Base-by-base conservation (phyloP, 768 basidiomycete species). In the Epithele typhae region DNA sequence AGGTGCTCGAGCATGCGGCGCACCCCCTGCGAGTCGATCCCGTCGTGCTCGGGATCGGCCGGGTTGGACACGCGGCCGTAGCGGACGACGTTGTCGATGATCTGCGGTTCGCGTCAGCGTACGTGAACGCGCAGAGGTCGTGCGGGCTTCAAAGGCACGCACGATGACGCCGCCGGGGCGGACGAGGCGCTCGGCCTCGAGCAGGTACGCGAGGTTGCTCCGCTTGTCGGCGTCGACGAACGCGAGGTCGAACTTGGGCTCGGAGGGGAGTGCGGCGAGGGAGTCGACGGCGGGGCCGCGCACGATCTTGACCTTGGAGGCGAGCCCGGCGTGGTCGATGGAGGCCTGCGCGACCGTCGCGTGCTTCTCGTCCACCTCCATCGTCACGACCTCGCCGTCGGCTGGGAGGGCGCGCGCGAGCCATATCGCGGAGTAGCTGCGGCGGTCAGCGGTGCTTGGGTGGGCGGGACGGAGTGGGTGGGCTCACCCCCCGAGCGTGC, bases 171-270 rank as follows among this genome's bases (percentile, higher is more conserved):
- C 83, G 11, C 80, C 78, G 34, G 71, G 71, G 40, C 76, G 68
- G 0, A 79, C 69, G 6, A 87, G 68, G 12, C 83, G 73, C 57
- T 85, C 79, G 0, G 76, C 77, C 49, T 85, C 74, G 1, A 61
- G 65, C 64, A 81, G 82, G 57, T 86, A 85, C 4, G 68, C 66
- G 19, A 68, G 44, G 51, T 80, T 81, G 33, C 68, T 70, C 4
- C 65, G 61, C 59, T 86, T 86, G 66, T 86, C 81, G 6, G 83
- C 85, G 62, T 87, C 84, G 51, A 86, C 82, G 69, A 87, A 88
- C 3, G 72, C 71, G 17, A 88, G 62, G 60, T 87, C 84, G 59
- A 82, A 86, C 1, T 72, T 74, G 4, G 64, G 61, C 9, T 72
- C 70, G 6, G 79, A 61, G 6, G 71, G 64, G 25, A 86, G 62